These are phyloP conservation scores for Parascedosporium putredinis DNA, from an alignment of 2,329 filamentous ascomycete species.

Conservation along the genomic window DNA sequence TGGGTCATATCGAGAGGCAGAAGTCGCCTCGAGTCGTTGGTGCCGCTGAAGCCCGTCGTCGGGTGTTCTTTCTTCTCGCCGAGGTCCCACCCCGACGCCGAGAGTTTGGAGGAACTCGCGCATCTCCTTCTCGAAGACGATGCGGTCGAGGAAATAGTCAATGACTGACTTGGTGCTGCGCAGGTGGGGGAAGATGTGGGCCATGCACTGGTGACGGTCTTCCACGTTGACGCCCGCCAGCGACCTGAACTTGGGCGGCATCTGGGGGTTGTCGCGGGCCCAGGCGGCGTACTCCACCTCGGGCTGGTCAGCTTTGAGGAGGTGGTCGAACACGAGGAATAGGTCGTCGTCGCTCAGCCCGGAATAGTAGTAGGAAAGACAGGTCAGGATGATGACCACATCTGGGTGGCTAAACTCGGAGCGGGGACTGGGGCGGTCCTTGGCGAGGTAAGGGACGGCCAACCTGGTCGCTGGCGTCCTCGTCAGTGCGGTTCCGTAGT, in stretches of 20 bases:
- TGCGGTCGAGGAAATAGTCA: constrained; percentile 50
- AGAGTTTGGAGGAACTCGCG: constrained; percentile 56
- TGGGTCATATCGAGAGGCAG: constrained; percentile 48
- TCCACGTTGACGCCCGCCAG: constrained; percentile 47
- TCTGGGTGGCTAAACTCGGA: constrained; percentile 56
- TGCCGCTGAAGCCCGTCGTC: constrained; percentile 60
- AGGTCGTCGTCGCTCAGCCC: constrained; percentile 44
- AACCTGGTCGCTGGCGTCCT: constrained; percentile 33
- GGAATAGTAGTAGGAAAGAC: constrained; percentile 43
- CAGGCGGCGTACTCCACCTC: constrained; percentile 40
- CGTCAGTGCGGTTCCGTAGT: constrained; percentile 45
- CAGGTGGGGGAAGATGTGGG: constrained; percentile 41
- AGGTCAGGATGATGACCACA: constrained; percentile 44
- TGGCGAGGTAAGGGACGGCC: constrained; percentile 49
- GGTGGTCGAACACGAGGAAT: constrained; percentile 30
- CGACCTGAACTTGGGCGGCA: constrained; percentile 27
- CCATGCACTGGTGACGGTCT: constrained; percentile 36
- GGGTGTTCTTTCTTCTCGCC: constrained; percentile 32
- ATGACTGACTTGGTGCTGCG: constrained; percentile 41
- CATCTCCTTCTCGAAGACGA: constrained; percentile 52
- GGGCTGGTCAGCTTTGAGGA: constrained; percentile 42
- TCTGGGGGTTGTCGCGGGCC: constrained; percentile 22
- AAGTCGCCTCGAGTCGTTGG: constrained; percentile 49
- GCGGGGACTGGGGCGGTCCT: constrained; percentile 42
- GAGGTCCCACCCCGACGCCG: constrained; percentile 59